phyloP scores from a whole-genome alignment of 495 filamentous ascomycete species.

The Aspergillus ellipticus region DNA sequence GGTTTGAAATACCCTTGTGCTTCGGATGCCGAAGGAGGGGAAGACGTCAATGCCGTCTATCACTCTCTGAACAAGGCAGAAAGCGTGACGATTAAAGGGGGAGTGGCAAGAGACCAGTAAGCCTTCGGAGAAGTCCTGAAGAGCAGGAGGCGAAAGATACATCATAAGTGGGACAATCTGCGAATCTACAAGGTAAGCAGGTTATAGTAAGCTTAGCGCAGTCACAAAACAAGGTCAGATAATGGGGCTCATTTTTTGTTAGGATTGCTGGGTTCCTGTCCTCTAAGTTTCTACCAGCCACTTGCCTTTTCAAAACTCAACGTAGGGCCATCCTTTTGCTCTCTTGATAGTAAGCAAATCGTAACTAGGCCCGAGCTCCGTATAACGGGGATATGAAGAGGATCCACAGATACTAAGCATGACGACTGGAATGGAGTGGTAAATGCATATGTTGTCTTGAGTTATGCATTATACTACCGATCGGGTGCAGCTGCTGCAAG shows the following conservation, averaged over 20 bases:
- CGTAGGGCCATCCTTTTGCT: too few relatives aligned
- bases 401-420: neutral
- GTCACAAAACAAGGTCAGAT: neutral
- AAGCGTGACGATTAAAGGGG: neutral
- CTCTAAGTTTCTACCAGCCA: neutral
- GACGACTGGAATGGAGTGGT: neutral
- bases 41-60: constrained; percentile 10
- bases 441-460: neutral
- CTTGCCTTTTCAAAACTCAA: neutral
- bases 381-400: neutral
- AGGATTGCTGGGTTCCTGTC: neutral
- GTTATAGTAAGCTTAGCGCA: neutral
- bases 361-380: neutral
- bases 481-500: neutral
- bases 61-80: neutral
- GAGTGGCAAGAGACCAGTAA: neutral
- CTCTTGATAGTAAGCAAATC: neutral
- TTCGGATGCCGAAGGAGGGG: constrained; percentile 7
- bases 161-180: constrained; percentile 4
- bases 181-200: constrained; percentile 1
- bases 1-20: constrained; percentile 1
- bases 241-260: neutral
- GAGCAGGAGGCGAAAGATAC: neutral
- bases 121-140: neutral
- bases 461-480: constrained; percentile 7